Evolutionary conservation across 2,329 filamentous ascomycete genomes (phyloP).

Genomic region (Penicillium sp.): DNA sequence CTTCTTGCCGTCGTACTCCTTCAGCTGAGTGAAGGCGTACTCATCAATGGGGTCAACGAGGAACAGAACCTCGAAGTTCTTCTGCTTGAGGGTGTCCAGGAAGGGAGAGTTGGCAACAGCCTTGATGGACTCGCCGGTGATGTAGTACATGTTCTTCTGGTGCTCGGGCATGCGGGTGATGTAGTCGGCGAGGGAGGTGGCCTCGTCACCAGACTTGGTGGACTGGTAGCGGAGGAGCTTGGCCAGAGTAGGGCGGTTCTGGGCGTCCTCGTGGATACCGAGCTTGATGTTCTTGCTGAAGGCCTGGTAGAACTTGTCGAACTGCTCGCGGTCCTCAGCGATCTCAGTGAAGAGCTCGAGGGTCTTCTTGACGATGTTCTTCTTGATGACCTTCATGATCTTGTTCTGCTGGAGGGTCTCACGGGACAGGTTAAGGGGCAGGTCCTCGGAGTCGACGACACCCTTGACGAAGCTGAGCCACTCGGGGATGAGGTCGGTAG

Average conservation of each 20-base stretch:
- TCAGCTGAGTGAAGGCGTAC: conserved; percentile 99
- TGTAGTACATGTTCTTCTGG: conserved; percentile 99
- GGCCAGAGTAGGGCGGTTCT: conserved; percentile 89
- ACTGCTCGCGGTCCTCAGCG: conserved; percentile 98
- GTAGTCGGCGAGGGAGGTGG: conserved; percentile 94
- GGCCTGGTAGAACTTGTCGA: conserved; percentile 99
- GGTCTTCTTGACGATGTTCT: conserved; percentile 99
- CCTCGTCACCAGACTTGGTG: conserved; percentile 97
- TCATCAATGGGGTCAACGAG: conserved; percentile 98
- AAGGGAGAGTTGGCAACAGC: conserved; percentile 97
- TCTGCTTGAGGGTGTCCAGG: conserved; percentile 97
- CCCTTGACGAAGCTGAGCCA: conserved; percentile 99
- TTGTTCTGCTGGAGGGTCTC: conserved; percentile 99
- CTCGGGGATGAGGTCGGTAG: conserved; percentile 97
- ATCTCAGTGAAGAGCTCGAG: conserved; percentile 99
- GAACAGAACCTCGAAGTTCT: conserved; percentile 99
- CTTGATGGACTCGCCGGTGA: conserved; percentile 99
- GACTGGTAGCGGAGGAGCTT: conserved; percentile 99
- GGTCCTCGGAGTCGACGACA: conserved; percentile 99
- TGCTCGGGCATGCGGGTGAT: conserved; percentile 99
- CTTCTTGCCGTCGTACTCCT: conserved; percentile 99
- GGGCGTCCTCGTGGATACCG: conserved; percentile 98
- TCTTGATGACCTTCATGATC: conserved; percentile 99
- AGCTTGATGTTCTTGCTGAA: conserved; percentile 99
- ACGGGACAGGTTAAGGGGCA: conserved; percentile 98